Percentiles rank a stretch among this genome's conserved stretches.
Conservation (phyloP, 768 basidiomycete genomes). For the Tricholoma matsutake region DNA sequence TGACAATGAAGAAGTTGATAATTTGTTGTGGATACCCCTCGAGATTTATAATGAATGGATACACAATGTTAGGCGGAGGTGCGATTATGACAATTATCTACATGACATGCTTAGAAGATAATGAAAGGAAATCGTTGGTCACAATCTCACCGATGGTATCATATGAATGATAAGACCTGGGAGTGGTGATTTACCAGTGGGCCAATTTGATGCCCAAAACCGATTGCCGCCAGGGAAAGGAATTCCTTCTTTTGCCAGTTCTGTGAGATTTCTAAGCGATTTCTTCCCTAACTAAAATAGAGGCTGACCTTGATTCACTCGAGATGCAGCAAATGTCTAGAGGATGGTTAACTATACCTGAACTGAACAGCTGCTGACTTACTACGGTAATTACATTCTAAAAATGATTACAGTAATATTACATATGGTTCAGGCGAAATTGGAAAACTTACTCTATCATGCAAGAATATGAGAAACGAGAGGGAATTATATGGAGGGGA, state of each 20-base stretch:
- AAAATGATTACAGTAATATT: neutral
- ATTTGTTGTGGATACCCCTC: neutral
- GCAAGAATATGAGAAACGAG: neutral
- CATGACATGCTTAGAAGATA: too few species aligned
- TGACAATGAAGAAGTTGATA: neutral
- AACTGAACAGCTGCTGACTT: neutral
- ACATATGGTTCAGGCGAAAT: neutral
- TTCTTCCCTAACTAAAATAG: neutral
- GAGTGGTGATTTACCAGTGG: neutral
- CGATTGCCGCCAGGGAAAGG: neutral
- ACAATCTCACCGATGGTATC: neutral
- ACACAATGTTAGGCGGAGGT: neutral
- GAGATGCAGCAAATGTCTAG: neutral
- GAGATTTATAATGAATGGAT: neutral
- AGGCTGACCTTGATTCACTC: neutral
- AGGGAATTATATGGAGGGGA: neutral
- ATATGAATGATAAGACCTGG: neutral
- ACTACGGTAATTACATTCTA: neutral
- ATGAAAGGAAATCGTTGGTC: neutral
- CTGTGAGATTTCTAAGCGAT: neutral
- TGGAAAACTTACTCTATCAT: neutral
- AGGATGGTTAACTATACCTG: neutral
- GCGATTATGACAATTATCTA: neutral
- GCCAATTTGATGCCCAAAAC: neutral
- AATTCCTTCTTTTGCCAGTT: neutral